Evolutionary conservation across 768 basidiomycete genomes (phyloP).

Genomic region (Stropharia rugosoannulata): DNA sequence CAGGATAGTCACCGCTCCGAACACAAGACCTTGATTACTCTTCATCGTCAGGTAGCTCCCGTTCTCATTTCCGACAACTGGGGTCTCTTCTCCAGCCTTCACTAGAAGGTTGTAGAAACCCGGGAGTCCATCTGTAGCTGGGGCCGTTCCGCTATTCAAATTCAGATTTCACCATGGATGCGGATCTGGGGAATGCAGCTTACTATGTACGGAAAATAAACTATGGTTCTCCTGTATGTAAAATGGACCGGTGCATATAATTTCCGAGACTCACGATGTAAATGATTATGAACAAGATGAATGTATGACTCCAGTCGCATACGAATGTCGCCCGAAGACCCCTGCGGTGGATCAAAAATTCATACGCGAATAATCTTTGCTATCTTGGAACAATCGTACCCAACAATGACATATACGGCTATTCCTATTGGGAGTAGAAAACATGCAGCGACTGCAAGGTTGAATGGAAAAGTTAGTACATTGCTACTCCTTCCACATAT

Average conservation of each 20-base stretch:
- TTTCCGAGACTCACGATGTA: slow-evolving; percentile 25
- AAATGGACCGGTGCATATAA: background rate
- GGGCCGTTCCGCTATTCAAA: slow-evolving; percentile 30
- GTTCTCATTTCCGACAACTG: slow-evolving; percentile 46
- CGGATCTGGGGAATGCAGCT: slow-evolving; percentile 5
- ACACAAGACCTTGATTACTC: slow-evolving; percentile 43
- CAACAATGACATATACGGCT: slow-evolving; percentile 40
- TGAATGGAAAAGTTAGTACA: background rate
- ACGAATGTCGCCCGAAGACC: slow-evolving; percentile 45
- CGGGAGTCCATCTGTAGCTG: slow-evolving; percentile 36
- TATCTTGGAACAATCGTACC: slow-evolving; percentile 1
- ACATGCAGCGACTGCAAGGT: slow-evolving; percentile 31
- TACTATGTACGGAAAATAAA: slow-evolving; percentile 33
- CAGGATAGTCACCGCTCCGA: slow-evolving; percentile 35
- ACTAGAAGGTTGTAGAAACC: slow-evolving; percentile 46
- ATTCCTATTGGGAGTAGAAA: slow-evolving; percentile 46
- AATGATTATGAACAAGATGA: slow-evolving; percentile 42
- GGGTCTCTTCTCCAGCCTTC: slow-evolving; percentile 40
- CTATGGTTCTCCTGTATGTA: background rate
- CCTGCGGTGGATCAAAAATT: slow-evolving; percentile 5
- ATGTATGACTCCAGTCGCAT: slow-evolving; percentile 43
- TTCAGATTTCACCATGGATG: background rate
- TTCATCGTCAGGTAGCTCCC: slow-evolving; percentile 61
- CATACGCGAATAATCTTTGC: background rate
- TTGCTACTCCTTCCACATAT: background rate